These are phyloP conservation scores for Candida ipomoeae DNA, from an alignment of 805 yeast genomes.

Conservation along the genomic window DNA sequence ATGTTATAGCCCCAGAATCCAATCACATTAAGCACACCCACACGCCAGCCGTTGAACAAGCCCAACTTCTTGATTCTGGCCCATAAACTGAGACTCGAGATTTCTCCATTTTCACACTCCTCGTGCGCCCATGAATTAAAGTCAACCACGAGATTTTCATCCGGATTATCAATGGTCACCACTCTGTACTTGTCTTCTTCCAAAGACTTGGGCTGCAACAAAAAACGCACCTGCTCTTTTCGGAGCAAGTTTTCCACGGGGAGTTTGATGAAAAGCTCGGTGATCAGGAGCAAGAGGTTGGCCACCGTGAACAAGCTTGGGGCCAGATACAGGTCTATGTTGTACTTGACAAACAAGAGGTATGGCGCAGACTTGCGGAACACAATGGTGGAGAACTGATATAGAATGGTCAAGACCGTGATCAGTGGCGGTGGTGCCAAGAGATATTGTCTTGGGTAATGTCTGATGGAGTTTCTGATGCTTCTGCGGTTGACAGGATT, in stretches of 20 bases:
- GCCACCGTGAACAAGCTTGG: conserved; percentile 58
- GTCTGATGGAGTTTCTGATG: conserved; percentile 61
- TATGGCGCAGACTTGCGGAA: conserved; percentile 67
- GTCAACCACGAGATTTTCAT: conserved; percentile 53
- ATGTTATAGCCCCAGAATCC: conserved; percentile 80
- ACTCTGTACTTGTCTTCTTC: conserved; percentile 34
- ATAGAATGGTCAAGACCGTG: conserved; percentile 48
- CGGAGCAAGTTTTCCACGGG: conserved; percentile 86
- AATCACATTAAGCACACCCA: conserved; percentile 71
- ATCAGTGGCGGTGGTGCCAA: conserved; percentile 50
- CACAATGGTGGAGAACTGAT: conserved; percentile 56
- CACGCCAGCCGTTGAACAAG: conserved; percentile 86
- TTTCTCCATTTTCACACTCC: conserved; percentile 1
- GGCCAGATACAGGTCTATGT: conserved; percentile 62
- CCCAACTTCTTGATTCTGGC: conserved; percentile 31
- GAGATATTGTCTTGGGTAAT: conserved; percentile 54
- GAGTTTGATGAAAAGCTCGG: conserved; percentile 69
- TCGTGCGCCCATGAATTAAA: conserved; percentile 22
- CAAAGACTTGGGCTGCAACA: conserved; percentile 40
- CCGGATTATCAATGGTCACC: conserved; percentile 42
- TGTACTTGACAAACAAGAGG: conserved; percentile 52
- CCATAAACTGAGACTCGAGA: conserved; percentile 38
- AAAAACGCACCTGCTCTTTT: conserved; percentile 73
- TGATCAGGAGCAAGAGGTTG: conserved; percentile 55
- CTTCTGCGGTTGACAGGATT: conserved; percentile 46